phyloP scores from a whole-genome alignment of 2,329 filamentous ascomycete genomes.

The Ophiostoma fasciatum region DNA sequence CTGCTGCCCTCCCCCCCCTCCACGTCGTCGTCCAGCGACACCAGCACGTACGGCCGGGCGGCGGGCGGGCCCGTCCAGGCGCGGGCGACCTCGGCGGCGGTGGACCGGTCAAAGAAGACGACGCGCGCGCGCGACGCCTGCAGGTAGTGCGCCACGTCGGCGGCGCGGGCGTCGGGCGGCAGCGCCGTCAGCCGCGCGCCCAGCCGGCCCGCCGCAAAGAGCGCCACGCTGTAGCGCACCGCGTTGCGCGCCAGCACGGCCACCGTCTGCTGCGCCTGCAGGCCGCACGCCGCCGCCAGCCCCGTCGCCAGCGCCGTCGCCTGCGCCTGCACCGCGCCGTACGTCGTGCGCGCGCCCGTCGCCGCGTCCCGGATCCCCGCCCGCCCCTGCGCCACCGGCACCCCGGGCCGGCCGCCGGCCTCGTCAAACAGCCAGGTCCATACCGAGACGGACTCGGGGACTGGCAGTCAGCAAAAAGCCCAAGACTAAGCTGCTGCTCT shows the following conservation, averaged over 20 bases:
- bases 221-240: not conserved
- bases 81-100: not conserved
- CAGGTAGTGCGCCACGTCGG: not conserved
- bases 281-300: not conserved
- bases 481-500: too few species aligned
- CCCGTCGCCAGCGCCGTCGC: not conserved
- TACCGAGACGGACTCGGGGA: constrained; percentile 1
- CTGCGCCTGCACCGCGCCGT: not conserved
- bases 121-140: not conserved
- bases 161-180: not conserved
- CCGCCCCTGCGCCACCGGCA: not conserved
- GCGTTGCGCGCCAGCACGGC: constrained; percentile 1
- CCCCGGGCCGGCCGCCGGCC: too few species aligned
- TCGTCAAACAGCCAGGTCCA: not conserved
- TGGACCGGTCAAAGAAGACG: not conserved
- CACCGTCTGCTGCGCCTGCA: not conserved
- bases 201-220: not conserved
- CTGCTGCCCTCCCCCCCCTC: too few species aligned
- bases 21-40: not conserved
- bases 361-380: constrained; percentile 1
- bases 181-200: not conserved
- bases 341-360: not conserved
- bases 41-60: too few species aligned
- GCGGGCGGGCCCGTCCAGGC: not conserved
- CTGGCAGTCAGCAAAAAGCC: too few species aligned